Percentiles rank a stretch among this genome's conserved stretches.
These are phyloP conservation scores for Moesziomyces sp. DNA, from an alignment of 1,284 basidiomycete genomes.

Conservation along the genomic window DNA sequence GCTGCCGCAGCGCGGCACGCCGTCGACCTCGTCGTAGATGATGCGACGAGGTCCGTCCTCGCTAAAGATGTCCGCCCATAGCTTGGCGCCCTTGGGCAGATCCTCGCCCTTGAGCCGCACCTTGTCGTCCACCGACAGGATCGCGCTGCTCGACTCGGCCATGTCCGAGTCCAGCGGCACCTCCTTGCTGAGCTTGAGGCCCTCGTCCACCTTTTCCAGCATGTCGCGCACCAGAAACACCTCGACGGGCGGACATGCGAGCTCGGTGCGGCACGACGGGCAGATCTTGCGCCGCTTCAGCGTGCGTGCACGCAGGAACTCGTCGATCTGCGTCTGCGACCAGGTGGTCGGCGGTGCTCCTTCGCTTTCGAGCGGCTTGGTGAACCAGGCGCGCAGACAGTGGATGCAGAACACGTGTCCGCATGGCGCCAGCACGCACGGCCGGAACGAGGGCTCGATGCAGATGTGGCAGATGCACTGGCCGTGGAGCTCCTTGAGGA, in stretches of 20 bases:
- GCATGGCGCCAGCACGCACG: slow-evolving; percentile 60
- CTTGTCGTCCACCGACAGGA: slow-evolving; percentile 31
- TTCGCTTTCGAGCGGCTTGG: slow-evolving; percentile 44
- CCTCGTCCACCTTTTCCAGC: slow-evolving; percentile 49
- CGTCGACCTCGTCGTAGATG: slow-evolving; percentile 60
- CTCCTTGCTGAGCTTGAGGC: slow-evolving; percentile 21
- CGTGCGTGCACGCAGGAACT: slow-evolving; percentile 25
- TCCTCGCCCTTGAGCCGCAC: slow-evolving; percentile 36
- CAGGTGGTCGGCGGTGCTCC: slow-evolving; percentile 18
- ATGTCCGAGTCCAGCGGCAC: slow-evolving; percentile 22
- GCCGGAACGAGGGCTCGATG: slow-evolving; percentile 56
- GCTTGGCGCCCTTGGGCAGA: slow-evolving; percentile 36
- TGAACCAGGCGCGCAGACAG: slow-evolving; percentile 63
- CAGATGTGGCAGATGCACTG: slow-evolving; percentile 57
- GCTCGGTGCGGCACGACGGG: slow-evolving; percentile 59
- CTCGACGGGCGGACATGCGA: slow-evolving; percentile 56
- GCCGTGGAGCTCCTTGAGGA: slow-evolving; percentile 37
- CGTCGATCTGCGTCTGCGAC: slow-evolving; percentile 12
- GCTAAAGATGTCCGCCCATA: slow-evolving; percentile 55
- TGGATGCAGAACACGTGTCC: slow-evolving; percentile 63
- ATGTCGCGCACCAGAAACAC: slow-evolving; percentile 58
- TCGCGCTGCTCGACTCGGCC: slow-evolving; percentile 27
- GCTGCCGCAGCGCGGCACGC: slow-evolving; percentile 56
- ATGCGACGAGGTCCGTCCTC: slow-evolving; percentile 33
- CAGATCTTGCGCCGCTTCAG: slow-evolving; percentile 60